Conservation (phyloP, 2,329 filamentous ascomycete genomes). For the Aspergillus neoniger region DNA sequence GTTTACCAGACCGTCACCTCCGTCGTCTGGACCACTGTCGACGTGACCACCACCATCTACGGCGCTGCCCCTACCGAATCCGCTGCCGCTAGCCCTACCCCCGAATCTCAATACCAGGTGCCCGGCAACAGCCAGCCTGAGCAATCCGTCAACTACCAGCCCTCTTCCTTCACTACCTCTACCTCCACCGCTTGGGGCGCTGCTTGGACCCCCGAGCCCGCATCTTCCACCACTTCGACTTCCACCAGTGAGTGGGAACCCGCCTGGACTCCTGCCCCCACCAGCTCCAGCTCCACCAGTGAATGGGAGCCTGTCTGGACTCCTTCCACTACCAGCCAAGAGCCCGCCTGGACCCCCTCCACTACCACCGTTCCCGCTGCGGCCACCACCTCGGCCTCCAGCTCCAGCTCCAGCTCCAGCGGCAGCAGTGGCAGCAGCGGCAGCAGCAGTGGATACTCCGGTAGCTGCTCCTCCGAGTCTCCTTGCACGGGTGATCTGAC, state of each 20-base stretch:
- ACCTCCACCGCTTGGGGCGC: slow-evolving; percentile 9
- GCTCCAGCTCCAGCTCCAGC: background rate
- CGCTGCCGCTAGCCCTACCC: slow-evolving; percentile 23
- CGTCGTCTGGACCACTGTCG: slow-evolving; percentile 52
- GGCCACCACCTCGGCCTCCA: slow-evolving; percentile 6
- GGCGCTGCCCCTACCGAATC: slow-evolving; percentile 24
- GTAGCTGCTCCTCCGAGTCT: slow-evolving; percentile 28
- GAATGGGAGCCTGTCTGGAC: slow-evolving; percentile 4
- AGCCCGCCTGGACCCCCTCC: slow-evolving; percentile 8
- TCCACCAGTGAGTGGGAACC: background rate
- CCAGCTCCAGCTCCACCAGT: slow-evolving; percentile 3
- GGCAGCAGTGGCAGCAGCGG: slow-evolving; percentile 17
- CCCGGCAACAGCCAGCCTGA: slow-evolving; percentile 1
- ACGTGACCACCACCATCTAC: slow-evolving; percentile 53
- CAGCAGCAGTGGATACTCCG: slow-evolving; percentile 23
- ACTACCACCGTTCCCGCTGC: background rate
- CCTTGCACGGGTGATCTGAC: slow-evolving; percentile 66
- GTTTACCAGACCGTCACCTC: slow-evolving; percentile 54
- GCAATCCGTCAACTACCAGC: background rate
- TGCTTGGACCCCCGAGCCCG: slow-evolving; percentile 15
- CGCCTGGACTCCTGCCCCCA: slow-evolving; percentile 1
- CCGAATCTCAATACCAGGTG: slow-evolving; percentile 1
- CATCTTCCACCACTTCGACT: slow-evolving; percentile 7
- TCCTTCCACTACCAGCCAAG: background rate
- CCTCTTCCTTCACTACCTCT: slow-evolving; percentile 14